phyloP scores from a whole-genome alignment of 176 grass and related monocot species.

The Poa pratensis region DNA sequence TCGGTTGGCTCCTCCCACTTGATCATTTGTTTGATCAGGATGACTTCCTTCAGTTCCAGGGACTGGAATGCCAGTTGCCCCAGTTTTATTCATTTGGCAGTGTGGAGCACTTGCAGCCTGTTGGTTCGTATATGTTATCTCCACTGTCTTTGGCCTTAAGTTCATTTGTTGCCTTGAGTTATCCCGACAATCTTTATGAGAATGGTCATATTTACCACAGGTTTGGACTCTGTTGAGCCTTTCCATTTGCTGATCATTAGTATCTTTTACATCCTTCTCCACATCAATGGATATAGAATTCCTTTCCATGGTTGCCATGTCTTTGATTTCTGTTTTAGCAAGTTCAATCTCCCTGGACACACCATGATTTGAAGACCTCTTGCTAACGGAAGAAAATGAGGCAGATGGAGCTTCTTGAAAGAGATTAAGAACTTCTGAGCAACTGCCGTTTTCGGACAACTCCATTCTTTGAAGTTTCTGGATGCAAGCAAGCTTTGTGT shows the following conservation, averaged over 20 bases:
- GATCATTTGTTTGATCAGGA: constrained; percentile 41
- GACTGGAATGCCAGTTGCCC: constrained; percentile 21
- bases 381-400: constrained; percentile 87
- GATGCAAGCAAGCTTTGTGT: constrained; percentile 48
- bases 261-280: constrained; percentile 43
- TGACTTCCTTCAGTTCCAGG: constrained; percentile 46
- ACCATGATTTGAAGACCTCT: constrained; percentile 60
- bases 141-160: constrained; percentile 40
- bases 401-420: constrained; percentile 65
- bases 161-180: constrained; percentile 55
- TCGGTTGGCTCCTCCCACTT: constrained; percentile 36
- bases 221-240: constrained; percentile 36
- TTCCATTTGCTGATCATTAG: constrained; percentile 49
- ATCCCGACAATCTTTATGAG: constrained; percentile 41
- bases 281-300: constrained; percentile 38
- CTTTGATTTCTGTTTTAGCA: constrained; percentile 47
- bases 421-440: constrained; percentile 81
- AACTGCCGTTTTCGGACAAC: constrained; percentile 62
- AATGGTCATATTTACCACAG: constrained; percentile 35
- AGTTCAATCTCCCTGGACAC: constrained; percentile 37
- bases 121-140: constrained; percentile 42
- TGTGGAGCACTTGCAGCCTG: constrained; percentile 37
- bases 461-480: constrained; percentile 64
- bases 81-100: constrained; percentile 33
- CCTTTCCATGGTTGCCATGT: constrained; percentile 51